Evolutionary conservation across 352 stramenopile genomes (phyloP).

Genomic region (Phytophthora sp.): DNA sequence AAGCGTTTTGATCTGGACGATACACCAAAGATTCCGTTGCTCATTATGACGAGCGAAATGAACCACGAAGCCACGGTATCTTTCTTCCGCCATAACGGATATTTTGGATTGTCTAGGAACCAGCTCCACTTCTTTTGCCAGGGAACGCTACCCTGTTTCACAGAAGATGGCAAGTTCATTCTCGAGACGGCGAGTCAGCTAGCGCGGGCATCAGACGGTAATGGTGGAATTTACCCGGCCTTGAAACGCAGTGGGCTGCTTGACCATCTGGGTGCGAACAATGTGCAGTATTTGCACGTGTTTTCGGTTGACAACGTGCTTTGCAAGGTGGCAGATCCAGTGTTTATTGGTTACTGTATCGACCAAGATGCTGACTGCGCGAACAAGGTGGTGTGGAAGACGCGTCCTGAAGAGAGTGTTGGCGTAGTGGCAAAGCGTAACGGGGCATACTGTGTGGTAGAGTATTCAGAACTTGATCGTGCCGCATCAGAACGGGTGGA

Average conservation of each 20-base stretch:
- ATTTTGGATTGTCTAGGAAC: slow-evolving; percentile 90
- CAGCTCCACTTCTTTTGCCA: slow-evolving; percentile 97
- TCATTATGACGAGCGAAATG: slow-evolving; percentile 98
- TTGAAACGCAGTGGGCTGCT: slow-evolving; percentile 92
- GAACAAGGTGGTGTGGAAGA: slow-evolving; percentile 98
- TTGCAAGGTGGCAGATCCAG: slow-evolving; percentile 95
- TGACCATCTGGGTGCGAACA: slow-evolving; percentile 75
- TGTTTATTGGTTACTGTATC: slow-evolving; percentile 97
- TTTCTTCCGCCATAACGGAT: slow-evolving; percentile 92
- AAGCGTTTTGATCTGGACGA: slow-evolving; percentile 17
- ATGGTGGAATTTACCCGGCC: slow-evolving; percentile 96
- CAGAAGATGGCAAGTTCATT: slow-evolving; percentile 95
- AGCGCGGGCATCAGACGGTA: slow-evolving; percentile 96
- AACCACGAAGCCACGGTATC: slow-evolving; percentile 94
- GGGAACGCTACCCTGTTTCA: slow-evolving; percentile 96
- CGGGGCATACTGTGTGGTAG: slow-evolving; percentile 92
- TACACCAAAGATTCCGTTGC: slow-evolving; percentile 73
- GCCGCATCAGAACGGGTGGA: slow-evolving; percentile 68
- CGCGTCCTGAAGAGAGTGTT: slow-evolving; percentile 92
- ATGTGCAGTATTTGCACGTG: slow-evolving; percentile 96
- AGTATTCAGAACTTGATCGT: slow-evolving; percentile 97
- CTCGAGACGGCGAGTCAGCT: slow-evolving; percentile 88
- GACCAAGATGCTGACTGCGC: slow-evolving; percentile 92
- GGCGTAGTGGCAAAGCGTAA: slow-evolving; percentile 88
- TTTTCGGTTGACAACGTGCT: slow-evolving; percentile 99